phyloP scores from a whole-genome alignment of 768 basidiomycete genomes.

The Tylopilus cervinicoccineus region DNA sequence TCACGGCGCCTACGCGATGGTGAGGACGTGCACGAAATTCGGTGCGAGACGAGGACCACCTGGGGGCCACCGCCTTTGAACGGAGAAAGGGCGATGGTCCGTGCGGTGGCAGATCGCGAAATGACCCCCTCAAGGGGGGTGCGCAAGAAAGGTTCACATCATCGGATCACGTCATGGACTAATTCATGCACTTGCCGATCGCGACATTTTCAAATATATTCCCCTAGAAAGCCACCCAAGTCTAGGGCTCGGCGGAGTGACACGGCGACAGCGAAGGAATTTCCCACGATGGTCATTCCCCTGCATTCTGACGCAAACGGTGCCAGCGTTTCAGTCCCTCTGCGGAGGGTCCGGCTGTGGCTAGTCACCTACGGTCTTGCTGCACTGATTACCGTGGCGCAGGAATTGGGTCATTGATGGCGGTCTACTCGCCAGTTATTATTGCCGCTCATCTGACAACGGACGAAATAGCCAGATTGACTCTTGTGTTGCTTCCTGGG shows the following conservation, averaged over 20 bases:
- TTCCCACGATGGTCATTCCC: background rate
- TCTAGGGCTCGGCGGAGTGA: conserved; percentile 1
- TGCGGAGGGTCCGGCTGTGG: background rate
- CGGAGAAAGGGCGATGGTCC: conserved; percentile 14
- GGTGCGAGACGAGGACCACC: background rate
- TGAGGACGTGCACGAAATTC: background rate
- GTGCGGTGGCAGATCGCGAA: conserved; percentile 30
- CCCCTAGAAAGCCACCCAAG: conserved; percentile 11
- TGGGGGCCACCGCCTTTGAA: background rate
- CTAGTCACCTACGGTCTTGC: background rate
- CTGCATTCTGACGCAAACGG: too few species aligned
- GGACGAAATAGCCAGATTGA: conserved; percentile 9
- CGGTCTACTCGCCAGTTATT: background rate
- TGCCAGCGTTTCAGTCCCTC: conserved; percentile 1
- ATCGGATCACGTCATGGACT: conserved; percentile 33
- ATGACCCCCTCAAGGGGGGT: conserved; percentile 12
- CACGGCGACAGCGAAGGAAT: background rate
- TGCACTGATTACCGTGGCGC: background rate
- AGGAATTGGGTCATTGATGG: background rate
- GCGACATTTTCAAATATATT: conserved; percentile 21
- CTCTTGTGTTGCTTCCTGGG: background rate
- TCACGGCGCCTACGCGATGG: conserved; percentile 5
- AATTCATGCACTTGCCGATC: conserved; percentile 31
- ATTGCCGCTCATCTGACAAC: conserved; percentile 13
- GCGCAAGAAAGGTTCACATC: conserved; percentile 5